Conservation (phyloP, 2,329 filamentous ascomycete genomes). For the Colletotrichum siamense region DNA sequence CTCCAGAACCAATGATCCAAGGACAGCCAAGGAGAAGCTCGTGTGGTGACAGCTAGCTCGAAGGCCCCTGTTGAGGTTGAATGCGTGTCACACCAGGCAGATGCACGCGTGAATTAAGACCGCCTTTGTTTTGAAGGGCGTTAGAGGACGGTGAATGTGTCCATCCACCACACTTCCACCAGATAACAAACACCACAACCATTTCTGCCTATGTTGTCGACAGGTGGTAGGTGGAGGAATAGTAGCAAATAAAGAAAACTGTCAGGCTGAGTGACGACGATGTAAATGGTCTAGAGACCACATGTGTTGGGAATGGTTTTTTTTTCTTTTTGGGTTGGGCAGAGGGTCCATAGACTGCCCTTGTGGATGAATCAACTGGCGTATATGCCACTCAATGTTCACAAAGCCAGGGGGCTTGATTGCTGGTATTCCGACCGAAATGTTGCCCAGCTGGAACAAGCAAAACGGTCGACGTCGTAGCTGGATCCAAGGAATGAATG, state of each 20-base stretch:
- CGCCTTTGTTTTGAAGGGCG: not conserved
- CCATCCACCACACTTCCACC: not conserved
- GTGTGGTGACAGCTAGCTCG: not conserved
- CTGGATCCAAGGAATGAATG: not conserved
- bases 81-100: constrained; percentile 1
- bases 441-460: not conserved
- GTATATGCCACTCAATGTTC: not conserved
- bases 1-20: constrained; percentile 16
- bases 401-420: not conserved
- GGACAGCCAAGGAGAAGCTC: not conserved
- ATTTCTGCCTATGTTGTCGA: not conserved
- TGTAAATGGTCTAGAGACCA: not conserved
- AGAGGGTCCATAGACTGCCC: not conserved
- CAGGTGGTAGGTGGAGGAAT: not conserved
- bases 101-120: constrained; percentile 12
- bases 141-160: not conserved
- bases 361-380: not conserved
- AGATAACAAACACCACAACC: not conserved
- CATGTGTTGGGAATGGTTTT: not conserved
- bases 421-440: not conserved
- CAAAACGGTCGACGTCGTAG: not conserved
- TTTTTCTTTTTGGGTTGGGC: not conserved
- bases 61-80: not conserved
- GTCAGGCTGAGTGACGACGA: not conserved
- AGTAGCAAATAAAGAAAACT: not conserved